phyloP scores from a whole-genome alignment of 768 basidiomycete species.

The Boletus eberwhitei region DNA sequence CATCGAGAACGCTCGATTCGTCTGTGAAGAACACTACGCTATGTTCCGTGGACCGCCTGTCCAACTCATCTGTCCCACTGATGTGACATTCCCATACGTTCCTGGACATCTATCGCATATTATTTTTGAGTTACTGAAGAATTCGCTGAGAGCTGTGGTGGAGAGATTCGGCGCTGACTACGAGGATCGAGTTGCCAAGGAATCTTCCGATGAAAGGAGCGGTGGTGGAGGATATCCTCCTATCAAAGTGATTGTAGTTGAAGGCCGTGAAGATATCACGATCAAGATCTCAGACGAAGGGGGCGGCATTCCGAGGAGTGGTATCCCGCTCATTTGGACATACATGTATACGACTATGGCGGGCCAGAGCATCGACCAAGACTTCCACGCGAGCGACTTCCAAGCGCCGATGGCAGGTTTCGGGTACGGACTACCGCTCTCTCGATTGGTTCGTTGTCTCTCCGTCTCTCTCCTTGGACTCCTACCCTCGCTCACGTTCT shows the following conservation, averaged over 20 bases:
- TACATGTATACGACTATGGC: conserved; percentile 95
- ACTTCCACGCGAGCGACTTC: conserved; percentile 81
- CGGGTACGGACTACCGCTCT: conserved; percentile 91
- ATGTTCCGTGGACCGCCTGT: conserved; percentile 97
- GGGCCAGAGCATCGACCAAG: conserved; percentile 66
- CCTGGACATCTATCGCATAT: conserved; percentile 97
- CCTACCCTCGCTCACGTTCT: not conserved
- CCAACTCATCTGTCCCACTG: conserved; percentile 87
- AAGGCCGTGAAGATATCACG: conserved; percentile 96
- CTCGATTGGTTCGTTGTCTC: conserved; percentile 65
- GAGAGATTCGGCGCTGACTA: conserved; percentile 84
- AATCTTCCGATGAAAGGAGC: conserved; percentile 1
- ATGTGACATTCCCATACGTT: conserved; percentile 90
- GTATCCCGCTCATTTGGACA: conserved; percentile 96
- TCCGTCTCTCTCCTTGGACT: conserved; percentile 67
- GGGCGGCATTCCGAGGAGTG: conserved; percentile 80
- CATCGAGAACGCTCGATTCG: conserved; percentile 93
- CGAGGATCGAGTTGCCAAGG: conserved; percentile 43
- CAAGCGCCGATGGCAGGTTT: conserved; percentile 99
- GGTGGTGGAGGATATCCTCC: conserved; percentile 20
- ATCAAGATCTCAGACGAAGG: conserved; percentile 99
- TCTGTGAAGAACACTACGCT: conserved; percentile 94
- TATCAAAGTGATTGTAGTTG: conserved; percentile 67
- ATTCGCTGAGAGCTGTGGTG: conserved; percentile 94
- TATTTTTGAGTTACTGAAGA: conserved; percentile 95